Conservation (phyloP, 2,329 filamentous ascomycete genomes). For the Phaeophleospora eucalypticola region DNA sequence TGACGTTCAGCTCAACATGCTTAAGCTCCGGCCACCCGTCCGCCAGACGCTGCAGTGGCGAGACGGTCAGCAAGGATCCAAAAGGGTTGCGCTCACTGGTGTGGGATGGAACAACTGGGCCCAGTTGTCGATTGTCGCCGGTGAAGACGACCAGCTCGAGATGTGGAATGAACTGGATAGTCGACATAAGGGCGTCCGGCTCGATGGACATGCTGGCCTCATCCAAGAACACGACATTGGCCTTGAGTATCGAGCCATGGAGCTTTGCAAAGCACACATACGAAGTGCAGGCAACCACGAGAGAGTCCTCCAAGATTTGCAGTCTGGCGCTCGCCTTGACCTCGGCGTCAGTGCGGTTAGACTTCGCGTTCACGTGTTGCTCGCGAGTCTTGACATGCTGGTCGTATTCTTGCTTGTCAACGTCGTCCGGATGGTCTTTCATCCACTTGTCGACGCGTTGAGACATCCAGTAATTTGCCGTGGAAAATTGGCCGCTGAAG, state of each 20-base stretch:
- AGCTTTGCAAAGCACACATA: background rate
- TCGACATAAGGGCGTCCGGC: slow-evolving; percentile 1
- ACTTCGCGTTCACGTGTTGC: background rate
- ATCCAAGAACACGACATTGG: slow-evolving; percentile 1
- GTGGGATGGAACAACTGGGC: background rate
- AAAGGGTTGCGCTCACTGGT: background rate
- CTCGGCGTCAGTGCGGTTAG: background rate
- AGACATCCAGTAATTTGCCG: background rate
- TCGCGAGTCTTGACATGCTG: background rate
- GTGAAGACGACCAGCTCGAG: background rate
- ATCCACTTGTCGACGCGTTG: background rate
- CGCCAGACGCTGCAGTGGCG: background rate
- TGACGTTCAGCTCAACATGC: background rate
- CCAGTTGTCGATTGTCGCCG: background rate
- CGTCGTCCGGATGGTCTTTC: background rate
- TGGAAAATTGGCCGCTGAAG: background rate
- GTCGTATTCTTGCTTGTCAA: background rate
- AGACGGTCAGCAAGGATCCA: background rate
- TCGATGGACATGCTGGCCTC: slow-evolving; percentile 2
- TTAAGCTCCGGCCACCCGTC: background rate
- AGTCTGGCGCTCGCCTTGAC: background rate
- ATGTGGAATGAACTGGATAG: too few relatives aligned
- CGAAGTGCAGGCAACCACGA: background rate
- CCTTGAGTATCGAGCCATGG: background rate
- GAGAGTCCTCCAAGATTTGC: background rate